Evolutionary conservation across 805 yeast genomes (phyloP), one percentile per base, ranked within the genome.

Genomic region (Yamadazyma sp.): DNA sequence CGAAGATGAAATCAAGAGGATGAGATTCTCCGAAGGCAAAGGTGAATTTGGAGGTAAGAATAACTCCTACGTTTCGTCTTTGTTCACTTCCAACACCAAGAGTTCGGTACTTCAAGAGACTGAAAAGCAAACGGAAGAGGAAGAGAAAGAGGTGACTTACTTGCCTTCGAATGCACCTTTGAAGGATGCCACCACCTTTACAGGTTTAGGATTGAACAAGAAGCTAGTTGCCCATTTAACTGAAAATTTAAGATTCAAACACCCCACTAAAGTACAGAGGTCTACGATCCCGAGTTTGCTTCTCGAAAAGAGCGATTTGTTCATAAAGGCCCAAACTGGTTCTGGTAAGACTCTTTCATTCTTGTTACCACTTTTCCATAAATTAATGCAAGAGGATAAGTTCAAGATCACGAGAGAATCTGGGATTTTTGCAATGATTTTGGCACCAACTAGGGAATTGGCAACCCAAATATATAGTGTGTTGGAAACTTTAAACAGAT

Each of bases 291-390:
- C 98, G 14, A 55, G 66, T 1, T 48, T 71, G 28, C 38, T 59
- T 22, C 40, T 46, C 11, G 43, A 52, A 13, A 42, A 54, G 19
- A 61, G 68, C 21, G 99, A 93, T 60, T 64, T 89, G 39, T 84
- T 93, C 48, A 84, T 93, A 32, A 95, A 89, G 55, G 96, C 99
- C 0, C 97, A 95, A 62, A 93, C 99, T 0, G 99, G 99, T 37
- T 90, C 98, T 0, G 99, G 99, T 60, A 93, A 93, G 60, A 93
- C 99, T 0, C 62, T 93, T 39, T 82, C 98, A 0, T 95, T 85
- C 57, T 67, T 83, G 3, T 64, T 95, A 25, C 99, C 99, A 1
- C 81, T 95, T 14, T 60, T 91, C 45, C 80, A 85, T 46, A 74
- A 78, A 42, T 68, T 93, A 28, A 77, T 88, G 77, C 61, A 70